Evolutionary conservation across 441 rosid genomes (phyloP).

Genomic region (Adansonia grandidieri): DNA sequence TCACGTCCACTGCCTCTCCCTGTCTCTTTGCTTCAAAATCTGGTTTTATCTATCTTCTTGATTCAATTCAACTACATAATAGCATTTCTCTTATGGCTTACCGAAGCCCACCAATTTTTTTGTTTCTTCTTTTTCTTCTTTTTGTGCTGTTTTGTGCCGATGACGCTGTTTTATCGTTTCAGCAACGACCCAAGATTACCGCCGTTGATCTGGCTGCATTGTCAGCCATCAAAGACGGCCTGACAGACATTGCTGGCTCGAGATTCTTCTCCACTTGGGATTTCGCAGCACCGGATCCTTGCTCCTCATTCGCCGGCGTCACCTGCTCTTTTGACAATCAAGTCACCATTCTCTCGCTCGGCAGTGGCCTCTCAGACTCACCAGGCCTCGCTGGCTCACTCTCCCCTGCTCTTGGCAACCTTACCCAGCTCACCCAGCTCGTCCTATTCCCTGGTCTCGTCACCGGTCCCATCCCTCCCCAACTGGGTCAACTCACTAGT

Average conservation of each 20-base stretch:
- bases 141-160: background rate
- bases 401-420: slow-evolving; percentile 56
- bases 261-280: slow-evolving; percentile 84
- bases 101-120: no score
- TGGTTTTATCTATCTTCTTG: no score
- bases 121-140: background rate
- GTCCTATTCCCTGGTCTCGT: slow-evolving; percentile 67
- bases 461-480: slow-evolving; percentile 74
- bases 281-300: slow-evolving; percentile 64
- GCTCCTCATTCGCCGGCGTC: slow-evolving; percentile 74
- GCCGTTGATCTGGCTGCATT: slow-evolving; percentile 55
- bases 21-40: no score
- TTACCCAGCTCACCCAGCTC: slow-evolving; percentile 65
- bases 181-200: slow-evolving; percentile 25
- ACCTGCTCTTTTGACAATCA: slow-evolving; percentile 52
- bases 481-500: slow-evolving; percentile 47
- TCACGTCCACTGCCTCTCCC: no score
- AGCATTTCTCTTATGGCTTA: no score
- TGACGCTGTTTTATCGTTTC: background rate
- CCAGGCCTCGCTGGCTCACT: slow-evolving; percentile 69
- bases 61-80: no score
- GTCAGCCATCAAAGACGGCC: slow-evolving; percentile 50
- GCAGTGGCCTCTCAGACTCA: slow-evolving; percentile 52
- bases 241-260: slow-evolving; percentile 73
- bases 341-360: slow-evolving; percentile 60